Conservation (phyloP, 768 basidiomycete genomes). For the Harrya chromipes region DNA sequence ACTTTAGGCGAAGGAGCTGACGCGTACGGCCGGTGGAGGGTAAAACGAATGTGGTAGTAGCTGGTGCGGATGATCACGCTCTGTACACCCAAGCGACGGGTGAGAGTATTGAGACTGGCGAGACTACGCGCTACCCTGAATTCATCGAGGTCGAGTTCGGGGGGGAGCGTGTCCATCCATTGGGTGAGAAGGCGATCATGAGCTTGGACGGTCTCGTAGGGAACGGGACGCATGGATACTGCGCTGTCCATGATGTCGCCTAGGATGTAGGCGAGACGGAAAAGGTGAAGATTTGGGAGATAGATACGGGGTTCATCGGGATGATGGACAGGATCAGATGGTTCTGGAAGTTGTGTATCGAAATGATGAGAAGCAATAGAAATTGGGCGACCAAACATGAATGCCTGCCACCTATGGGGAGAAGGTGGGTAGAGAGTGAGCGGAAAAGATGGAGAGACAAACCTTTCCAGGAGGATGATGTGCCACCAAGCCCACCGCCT, state of each 20-base stretch:
- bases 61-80: slow-evolving; percentile 77
- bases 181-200: slow-evolving; percentile 68
- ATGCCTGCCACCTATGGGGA: slow-evolving; percentile 72
- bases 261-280: slow-evolving; percentile 72
- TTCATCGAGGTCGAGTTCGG: slow-evolving; percentile 74
- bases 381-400: slow-evolving; percentile 80
- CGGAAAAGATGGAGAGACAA: slow-evolving; percentile 18
- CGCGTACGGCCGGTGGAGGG: slow-evolving; percentile 78
- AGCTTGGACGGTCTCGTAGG: slow-evolving; percentile 68
- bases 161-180: slow-evolving; percentile 77
- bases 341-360: slow-evolving; percentile 73
- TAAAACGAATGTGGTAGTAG: slow-evolving; percentile 81
- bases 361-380: slow-evolving; percentile 79
- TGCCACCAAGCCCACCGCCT: slow-evolving; percentile 93
- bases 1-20: slow-evolving; percentile 24
- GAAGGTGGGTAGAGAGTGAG: slow-evolving; percentile 5
- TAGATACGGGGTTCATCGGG: slow-evolving; percentile 65
- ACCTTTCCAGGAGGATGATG: slow-evolving; percentile 78
- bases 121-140: slow-evolving; percentile 70
- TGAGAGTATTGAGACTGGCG: slow-evolving; percentile 55
- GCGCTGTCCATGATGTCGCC: slow-evolving; percentile 87
- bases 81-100: slow-evolving; percentile 71
- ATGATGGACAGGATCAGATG: slow-evolving; percentile 42
- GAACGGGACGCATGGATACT: slow-evolving; percentile 74
- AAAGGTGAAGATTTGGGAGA: slow-evolving; percentile 71